Conservation (phyloP, 108 stramenopile genomes). For the Cyclostephanos tholiformis region DNA sequence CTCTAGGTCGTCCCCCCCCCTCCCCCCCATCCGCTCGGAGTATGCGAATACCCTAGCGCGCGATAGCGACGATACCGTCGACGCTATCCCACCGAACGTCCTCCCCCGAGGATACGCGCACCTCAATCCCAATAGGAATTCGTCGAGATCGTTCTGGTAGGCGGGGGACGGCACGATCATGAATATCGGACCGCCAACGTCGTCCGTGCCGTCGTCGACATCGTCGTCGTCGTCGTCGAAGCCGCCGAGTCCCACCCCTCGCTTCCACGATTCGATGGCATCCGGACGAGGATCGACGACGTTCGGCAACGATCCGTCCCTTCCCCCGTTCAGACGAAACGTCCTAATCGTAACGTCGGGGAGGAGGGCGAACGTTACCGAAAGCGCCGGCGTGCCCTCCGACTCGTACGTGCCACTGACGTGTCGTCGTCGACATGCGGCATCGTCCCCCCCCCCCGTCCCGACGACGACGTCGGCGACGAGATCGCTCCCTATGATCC, state of each 20-base stretch:
- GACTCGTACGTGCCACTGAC: slow-evolving; percentile 58
- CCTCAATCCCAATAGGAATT: slow-evolving; percentile 59
- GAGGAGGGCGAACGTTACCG: slow-evolving; percentile 62
- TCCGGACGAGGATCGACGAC: background rate
- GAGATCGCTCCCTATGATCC: slow-evolving; percentile 69
- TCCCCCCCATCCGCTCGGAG: too few species aligned
- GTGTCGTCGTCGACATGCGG: too few species aligned
- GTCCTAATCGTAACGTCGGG: slow-evolving; percentile 70
- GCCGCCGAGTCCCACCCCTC: slow-evolving; percentile 47
- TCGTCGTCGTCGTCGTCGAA: slow-evolving; percentile 31
- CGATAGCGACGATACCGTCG: slow-evolving; percentile 72
- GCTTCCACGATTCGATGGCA: slow-evolving; percentile 17
- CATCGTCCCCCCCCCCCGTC: too few species aligned
- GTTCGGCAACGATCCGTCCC: background rate
- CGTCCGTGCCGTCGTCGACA: slow-evolving; percentile 32
- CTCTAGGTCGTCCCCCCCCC: too few species aligned
- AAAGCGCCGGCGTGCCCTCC: slow-evolving; percentile 74
- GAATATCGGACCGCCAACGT: slow-evolving; percentile 53
- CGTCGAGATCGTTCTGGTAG: slow-evolving; percentile 76
- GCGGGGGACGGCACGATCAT: slow-evolving; percentile 75
- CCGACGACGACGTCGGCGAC: too few species aligned
- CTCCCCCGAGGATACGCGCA: slow-evolving; percentile 41
- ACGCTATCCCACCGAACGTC: slow-evolving; percentile 79
- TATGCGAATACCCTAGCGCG: slow-evolving; percentile 73
- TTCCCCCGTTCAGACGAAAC: slow-evolving; percentile 60